A percentile compares a stretch with the other conserved stretches of the same genome.
Conservation (phyloP, 2,329 filamentous ascomycete genomes). For the Sclerotinia subarctica region DNA sequence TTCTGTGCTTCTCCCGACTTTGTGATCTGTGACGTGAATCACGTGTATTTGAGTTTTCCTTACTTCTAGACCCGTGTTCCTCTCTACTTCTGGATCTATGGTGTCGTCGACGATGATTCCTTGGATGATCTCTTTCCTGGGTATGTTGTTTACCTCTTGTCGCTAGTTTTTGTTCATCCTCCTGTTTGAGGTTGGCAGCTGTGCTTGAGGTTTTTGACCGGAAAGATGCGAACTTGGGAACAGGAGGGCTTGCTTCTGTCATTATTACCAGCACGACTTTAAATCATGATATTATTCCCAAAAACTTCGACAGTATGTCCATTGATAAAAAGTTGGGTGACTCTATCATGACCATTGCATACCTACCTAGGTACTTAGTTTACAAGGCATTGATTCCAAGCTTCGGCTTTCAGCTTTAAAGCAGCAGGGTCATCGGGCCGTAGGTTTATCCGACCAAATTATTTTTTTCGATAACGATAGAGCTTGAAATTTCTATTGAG, state of each 20-base stretch:
- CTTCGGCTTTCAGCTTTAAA: constrained; percentile 3
- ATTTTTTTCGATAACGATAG: constrained; percentile 22
- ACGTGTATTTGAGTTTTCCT: not conserved
- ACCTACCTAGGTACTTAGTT: not conserved
- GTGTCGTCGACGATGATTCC: constrained; percentile 14
- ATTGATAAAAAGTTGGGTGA: not conserved
- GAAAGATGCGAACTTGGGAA: constrained; percentile 76
- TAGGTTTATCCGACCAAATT: constrained; percentile 18
- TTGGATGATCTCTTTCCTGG: constrained; percentile 11
- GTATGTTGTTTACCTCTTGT: constrained; percentile 8
- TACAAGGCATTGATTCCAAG: not conserved
- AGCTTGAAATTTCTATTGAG: constrained; percentile 20
- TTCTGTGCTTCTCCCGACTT: constrained; percentile 18
- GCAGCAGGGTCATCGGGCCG: constrained; percentile 1
- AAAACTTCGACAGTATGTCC: not conserved
- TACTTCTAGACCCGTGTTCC: constrained; percentile 1
- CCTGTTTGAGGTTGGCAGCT: constrained; percentile 16
- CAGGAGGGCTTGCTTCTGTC: constrained; percentile 37
- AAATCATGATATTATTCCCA: not conserved
- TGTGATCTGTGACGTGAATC: constrained; percentile 7
- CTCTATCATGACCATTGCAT: not conserved
- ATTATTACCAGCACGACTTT: constrained; percentile 20
- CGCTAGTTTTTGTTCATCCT: constrained; percentile 24
- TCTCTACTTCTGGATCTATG: constrained; percentile 21
- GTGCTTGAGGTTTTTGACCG: constrained; percentile 46